These are phyloP conservation scores for Talaromyces sp. DNA, from an alignment of 2,329 filamentous ascomycete genomes.

Conservation along the genomic window DNA sequence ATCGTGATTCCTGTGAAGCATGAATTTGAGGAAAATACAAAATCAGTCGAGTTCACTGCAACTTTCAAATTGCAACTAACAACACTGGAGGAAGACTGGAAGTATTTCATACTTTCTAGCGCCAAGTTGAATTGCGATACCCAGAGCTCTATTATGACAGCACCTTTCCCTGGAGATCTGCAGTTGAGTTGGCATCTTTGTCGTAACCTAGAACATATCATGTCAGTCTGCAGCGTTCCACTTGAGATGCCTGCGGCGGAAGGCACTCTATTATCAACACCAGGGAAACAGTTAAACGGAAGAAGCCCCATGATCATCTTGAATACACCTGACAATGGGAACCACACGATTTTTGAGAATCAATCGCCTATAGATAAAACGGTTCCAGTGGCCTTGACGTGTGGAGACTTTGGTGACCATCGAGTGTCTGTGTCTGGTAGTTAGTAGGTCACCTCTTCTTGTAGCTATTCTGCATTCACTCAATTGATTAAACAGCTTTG, in stretches of 20 bases:
- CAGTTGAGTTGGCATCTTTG: slow-evolving; percentile 15
- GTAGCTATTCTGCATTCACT: neutral
- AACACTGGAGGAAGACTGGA: neutral
- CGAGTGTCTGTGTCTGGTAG: slow-evolving; percentile 15
- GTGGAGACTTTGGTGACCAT: slow-evolving; percentile 18
- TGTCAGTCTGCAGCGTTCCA: slow-evolving; percentile 19
- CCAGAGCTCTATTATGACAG: neutral
- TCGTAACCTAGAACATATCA: slow-evolving; percentile 17
- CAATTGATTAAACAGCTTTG: slow-evolving; percentile 11
- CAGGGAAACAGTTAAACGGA: neutral
- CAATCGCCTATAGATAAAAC: neutral
- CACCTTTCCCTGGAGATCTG: neutral
- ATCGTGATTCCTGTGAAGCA: neutral
- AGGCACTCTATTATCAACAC: neutral
- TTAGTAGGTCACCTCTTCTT: slow-evolving; percentile 12
- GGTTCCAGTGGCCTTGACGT: slow-evolving; percentile 13
- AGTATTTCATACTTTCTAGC: neutral
- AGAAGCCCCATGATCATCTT: neutral
- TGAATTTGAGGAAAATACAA: neutral
- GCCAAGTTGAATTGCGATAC: neutral
- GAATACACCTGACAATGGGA: slow-evolving; percentile 3
- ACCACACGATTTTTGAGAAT: slow-evolving; percentile 4
- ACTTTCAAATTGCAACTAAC: neutral
- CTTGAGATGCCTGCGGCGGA: slow-evolving; percentile 18
- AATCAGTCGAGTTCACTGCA: neutral